Percentiles rank a stretch among this genome's conserved stretches.
Evolutionary conservation across 345 rosid genomes (phyloP).

Genomic region (Linum tenue): DNA sequence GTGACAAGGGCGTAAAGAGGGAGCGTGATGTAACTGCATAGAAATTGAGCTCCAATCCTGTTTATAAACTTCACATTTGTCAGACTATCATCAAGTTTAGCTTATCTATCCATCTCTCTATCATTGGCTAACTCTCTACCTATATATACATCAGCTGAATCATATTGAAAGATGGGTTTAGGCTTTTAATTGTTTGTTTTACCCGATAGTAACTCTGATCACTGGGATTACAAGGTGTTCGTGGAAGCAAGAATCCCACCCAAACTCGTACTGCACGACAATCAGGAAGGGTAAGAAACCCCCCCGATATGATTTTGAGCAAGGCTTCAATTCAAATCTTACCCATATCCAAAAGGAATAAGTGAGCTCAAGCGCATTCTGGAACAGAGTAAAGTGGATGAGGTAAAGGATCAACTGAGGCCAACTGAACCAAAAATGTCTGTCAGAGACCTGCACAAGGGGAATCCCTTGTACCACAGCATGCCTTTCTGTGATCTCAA

Average conservation of each 20-base stretch:
- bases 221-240: slow-evolving; percentile 32
- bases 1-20: slow-evolving; percentile 98
- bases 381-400: slow-evolving; percentile 86
- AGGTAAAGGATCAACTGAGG: slow-evolving; percentile 66
- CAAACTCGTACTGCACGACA: slow-evolving; percentile 78
- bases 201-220: slow-evolving; percentile 57
- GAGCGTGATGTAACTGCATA: slow-evolving; percentile 87
- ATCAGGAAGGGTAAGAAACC: background rate
- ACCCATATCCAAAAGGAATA: slow-evolving; percentile 97
- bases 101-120: too few relatives aligned
- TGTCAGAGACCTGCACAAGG: slow-evolving; percentile 75
- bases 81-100: background rate
- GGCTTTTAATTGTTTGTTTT: slow-evolving; percentile 13
- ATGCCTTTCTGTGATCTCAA: slow-evolving; percentile 83
- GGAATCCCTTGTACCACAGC: slow-evolving; percentile 96
- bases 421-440: slow-evolving; percentile 76
- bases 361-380: slow-evolving; percentile 97
- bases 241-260: slow-evolving; percentile 74
- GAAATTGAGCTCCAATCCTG: slow-evolving; percentile 68
- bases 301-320: too few relatives aligned
- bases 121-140: too few relatives aligned
- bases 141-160: too few relatives aligned
- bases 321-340: slow-evolving; percentile 2
- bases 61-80: background rate
- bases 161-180: too few relatives aligned